These are phyloP conservation scores for Aspergillus amoenus DNA, from an alignment of 2,329 filamentous ascomycete species.

Conservation along the genomic window DNA sequence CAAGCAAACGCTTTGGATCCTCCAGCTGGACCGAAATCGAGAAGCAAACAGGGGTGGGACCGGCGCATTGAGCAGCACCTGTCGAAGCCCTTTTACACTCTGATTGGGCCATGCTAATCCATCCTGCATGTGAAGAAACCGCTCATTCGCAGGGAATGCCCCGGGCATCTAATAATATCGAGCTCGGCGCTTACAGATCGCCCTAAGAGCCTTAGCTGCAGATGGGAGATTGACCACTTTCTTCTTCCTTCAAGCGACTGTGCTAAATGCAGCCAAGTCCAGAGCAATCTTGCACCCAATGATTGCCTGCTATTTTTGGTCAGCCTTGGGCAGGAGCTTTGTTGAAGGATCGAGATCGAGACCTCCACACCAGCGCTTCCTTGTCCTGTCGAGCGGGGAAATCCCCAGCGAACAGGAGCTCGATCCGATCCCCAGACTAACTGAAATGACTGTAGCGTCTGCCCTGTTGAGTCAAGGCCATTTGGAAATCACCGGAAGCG, in stretches of 20 bases:
- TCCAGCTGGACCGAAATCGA: neutral
- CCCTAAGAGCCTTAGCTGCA: constrained; percentile 6
- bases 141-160: constrained; percentile 4
- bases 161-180: constrained; percentile 14
- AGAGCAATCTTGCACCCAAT: neutral
- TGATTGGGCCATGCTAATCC: constrained; percentile 1
- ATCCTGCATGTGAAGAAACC: neutral
- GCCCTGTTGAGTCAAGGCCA: neutral
- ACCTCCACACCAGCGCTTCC: constrained; percentile 4
- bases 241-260: no score
- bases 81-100: neutral
- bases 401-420: neutral
- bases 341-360: neutral
- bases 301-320: constrained; percentile 7
- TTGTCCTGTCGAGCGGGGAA: neutral
- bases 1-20: constrained; percentile 5
- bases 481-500: constrained; percentile 1
- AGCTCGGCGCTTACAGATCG: constrained; percentile 12
- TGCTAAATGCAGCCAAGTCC: neutral
- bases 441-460: neutral
- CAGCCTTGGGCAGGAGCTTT: neutral
- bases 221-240: neutral
- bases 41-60: neutral
- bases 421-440: neutral
- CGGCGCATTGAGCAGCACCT: constrained; percentile 1